These are phyloP conservation scores for Ceriops zippeliana DNA, from an alignment of 345 rosid genomes.

Conservation along the genomic window DNA sequence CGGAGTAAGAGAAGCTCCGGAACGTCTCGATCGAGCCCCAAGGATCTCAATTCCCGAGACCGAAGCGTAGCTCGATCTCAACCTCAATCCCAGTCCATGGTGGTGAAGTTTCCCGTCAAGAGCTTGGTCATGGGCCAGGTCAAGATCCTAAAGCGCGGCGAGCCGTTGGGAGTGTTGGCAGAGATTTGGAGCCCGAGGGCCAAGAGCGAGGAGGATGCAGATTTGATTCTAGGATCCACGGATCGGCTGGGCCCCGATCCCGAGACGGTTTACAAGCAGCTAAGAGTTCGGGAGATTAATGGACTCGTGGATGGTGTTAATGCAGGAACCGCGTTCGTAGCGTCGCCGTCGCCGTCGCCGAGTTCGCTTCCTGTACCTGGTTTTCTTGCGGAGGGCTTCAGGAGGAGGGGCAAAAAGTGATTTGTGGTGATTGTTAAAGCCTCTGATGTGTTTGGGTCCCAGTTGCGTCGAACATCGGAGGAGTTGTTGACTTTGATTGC, in stretches of 20 bases:
- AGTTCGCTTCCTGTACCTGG: constrained; percentile 59
- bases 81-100: constrained; percentile 17
- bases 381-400: constrained; percentile 28
- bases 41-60: constrained; percentile 7
- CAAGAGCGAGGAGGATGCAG: constrained; percentile 20
- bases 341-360: constrained; percentile 65
- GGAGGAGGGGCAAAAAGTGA: constrained; percentile 13
- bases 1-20: constrained; percentile 22
- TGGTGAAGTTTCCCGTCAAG: constrained; percentile 27
- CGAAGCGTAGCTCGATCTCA: neutral
- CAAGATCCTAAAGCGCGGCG: constrained; percentile 66
- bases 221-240: constrained; percentile 40
- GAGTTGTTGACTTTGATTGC: no score
- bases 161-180: constrained; percentile 18
- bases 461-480: no score
- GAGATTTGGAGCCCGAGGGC: neutral
- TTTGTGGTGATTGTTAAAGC: neutral
- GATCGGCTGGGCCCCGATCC: constrained; percentile 55
- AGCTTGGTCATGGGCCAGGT: constrained; percentile 54
- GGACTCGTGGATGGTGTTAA: constrained; percentile 19
- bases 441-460: no score
- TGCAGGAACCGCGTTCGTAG: constrained; percentile 31
- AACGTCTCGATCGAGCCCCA: neutral
- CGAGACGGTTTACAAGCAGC: constrained; percentile 34
- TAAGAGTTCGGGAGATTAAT: constrained; percentile 16